A percentile compares a stretch with the other conserved stretches of the same genome.
Conservation (phyloP, 1,284 basidiomycete genomes). For the Athelia sp. region DNA sequence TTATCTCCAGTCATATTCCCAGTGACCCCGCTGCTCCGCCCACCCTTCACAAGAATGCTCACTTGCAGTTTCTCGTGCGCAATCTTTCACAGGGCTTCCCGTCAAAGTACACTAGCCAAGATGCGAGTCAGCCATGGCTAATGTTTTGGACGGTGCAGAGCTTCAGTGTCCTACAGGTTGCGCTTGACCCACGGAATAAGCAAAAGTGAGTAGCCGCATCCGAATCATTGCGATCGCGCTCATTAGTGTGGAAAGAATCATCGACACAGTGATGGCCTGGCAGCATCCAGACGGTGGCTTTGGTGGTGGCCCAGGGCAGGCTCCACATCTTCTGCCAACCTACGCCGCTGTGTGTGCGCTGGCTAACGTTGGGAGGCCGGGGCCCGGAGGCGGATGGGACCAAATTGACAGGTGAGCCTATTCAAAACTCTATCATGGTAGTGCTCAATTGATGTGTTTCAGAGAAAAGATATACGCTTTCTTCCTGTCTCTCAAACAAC, state of each 20-base stretch:
- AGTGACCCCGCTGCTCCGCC: conserved; percentile 19
- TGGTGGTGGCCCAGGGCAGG: conserved; percentile 86
- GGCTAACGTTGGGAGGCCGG: conserved; percentile 76
- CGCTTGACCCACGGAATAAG: conserved; percentile 69
- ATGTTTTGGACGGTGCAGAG: conserved; percentile 88
- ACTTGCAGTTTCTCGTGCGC: conserved; percentile 66
- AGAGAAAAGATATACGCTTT: conserved; percentile 80
- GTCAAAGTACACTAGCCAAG: conserved; percentile 71
- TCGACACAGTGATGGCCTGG: conserved; percentile 73
- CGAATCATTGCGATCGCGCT: not conserved
- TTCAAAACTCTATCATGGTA: not conserved
- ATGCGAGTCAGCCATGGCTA: conserved; percentile 91
- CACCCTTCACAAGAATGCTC: conserved; percentile 49
- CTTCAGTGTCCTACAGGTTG: conserved; percentile 73
- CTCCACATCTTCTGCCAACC: conserved; percentile 85
- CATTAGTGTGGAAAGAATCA: conserved; percentile 39
- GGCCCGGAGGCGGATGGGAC: conserved; percentile 78
- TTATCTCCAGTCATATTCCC: conserved; percentile 46
- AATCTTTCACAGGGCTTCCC: conserved; percentile 77
- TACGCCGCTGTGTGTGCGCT: conserved; percentile 87
- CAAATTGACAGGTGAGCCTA: conserved; percentile 63
- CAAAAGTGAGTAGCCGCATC: conserved; percentile 48
- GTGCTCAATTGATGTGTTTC: not conserved
- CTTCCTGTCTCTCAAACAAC: conserved; percentile 90
- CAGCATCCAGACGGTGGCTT: conserved; percentile 88